Conservation (phyloP, 352 stramenopile genomes). For the Pythium volutum region DNA sequence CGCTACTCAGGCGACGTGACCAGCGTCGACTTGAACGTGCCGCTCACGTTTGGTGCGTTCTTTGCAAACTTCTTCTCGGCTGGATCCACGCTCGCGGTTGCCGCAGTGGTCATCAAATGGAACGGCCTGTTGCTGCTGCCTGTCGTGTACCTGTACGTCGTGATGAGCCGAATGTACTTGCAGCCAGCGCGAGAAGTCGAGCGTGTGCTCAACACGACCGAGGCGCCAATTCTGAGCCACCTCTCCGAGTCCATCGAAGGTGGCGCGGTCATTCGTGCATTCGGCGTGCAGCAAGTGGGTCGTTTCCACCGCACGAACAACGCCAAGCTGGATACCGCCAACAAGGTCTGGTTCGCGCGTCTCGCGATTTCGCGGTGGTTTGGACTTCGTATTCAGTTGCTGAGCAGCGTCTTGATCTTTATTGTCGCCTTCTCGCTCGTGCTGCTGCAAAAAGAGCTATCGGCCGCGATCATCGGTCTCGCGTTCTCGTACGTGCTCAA, state of each 20-base stretch:
- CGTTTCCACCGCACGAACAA: slow-evolving; percentile 39
- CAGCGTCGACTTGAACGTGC: slow-evolving; percentile 76
- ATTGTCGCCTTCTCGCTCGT: slow-evolving; percentile 42
- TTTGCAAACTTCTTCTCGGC: slow-evolving; percentile 57
- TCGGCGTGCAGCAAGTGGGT: slow-evolving; percentile 33
- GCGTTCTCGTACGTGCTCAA: slow-evolving; percentile 81
- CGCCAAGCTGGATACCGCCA: slow-evolving; percentile 14
- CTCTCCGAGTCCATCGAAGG: slow-evolving; percentile 48
- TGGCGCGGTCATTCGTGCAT: slow-evolving; percentile 47
- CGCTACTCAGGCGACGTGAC: slow-evolving; percentile 86
- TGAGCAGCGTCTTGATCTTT: slow-evolving; percentile 38
- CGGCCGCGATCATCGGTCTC: slow-evolving; percentile 68
- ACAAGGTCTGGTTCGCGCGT: slow-evolving; percentile 13
- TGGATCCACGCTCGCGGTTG: slow-evolving; percentile 56
- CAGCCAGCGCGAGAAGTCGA: slow-evolving; percentile 36
- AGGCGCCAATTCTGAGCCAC: slow-evolving; percentile 32
- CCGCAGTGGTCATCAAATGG: slow-evolving; percentile 72
- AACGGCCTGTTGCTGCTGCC: slow-evolving; percentile 72
- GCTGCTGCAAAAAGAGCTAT: slow-evolving; percentile 28
- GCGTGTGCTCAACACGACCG: slow-evolving; percentile 29
- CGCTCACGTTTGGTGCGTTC: slow-evolving; percentile 29
- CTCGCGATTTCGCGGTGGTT: slow-evolving; percentile 46
- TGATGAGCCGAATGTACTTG: slow-evolving; percentile 34
- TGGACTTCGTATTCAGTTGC: slow-evolving; percentile 40
- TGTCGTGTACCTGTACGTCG: slow-evolving; percentile 77